Percentiles rank a stretch among this genome's conserved stretches.
phyloP scores from a whole-genome alignment of 2,329 filamentous ascomycete species.

The Coleophoma crateriformis region DNA sequence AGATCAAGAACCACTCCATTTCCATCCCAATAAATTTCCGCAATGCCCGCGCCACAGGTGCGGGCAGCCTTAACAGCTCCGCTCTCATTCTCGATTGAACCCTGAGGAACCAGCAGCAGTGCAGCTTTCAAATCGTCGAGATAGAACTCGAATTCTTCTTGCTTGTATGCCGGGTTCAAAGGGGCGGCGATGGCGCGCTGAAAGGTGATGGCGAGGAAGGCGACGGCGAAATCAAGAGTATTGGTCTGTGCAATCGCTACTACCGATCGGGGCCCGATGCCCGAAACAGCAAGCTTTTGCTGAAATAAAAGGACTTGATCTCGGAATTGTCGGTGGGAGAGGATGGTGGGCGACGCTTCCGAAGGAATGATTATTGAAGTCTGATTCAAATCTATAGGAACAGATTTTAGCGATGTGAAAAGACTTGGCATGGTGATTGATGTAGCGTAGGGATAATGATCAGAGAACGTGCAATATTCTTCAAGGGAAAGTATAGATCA shows the following conservation, averaged over 20 bases:
- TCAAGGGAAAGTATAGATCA: background rate
- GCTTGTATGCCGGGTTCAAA: constrained; percentile 81
- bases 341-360: constrained; percentile 52
- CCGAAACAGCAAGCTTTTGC: constrained; percentile 68
- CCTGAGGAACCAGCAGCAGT: constrained; percentile 69
- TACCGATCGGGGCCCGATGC: constrained; percentile 61
- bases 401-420: constrained; percentile 42
- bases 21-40: constrained; percentile 77
- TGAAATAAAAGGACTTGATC: constrained; percentile 67
- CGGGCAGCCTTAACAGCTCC: constrained; percentile 71
- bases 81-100: constrained; percentile 60
- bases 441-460: background rate
- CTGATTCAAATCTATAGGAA: constrained; percentile 43
- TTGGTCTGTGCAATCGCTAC: constrained; percentile 82
- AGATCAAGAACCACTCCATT: constrained; percentile 69
- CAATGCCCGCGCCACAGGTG: constrained; percentile 75
- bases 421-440: background rate
- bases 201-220: constrained; percentile 78
- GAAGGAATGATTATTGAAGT: constrained; percentile 71
- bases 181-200: constrained; percentile 80
- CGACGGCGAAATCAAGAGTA: constrained; percentile 82
- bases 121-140: constrained; percentile 81
- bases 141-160: constrained; percentile 88
- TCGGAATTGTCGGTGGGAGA: constrained; percentile 64
- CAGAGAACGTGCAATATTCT: background rate